Evolutionary conservation across 176 grass and related monocot genomes (phyloP).

Genomic region (Triticum timopheevii): DNA sequence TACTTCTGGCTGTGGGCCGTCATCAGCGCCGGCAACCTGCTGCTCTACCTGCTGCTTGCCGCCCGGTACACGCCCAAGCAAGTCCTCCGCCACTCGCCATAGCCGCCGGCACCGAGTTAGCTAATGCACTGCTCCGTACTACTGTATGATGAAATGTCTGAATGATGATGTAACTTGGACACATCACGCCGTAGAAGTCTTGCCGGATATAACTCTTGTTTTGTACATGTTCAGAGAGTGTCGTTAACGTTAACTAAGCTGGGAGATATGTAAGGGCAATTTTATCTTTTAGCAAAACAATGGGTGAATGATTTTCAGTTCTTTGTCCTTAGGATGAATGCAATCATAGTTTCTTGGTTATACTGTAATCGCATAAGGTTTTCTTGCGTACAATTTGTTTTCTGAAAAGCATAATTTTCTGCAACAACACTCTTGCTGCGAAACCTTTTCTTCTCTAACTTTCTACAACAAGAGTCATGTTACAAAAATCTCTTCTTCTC

Average conservation of each 20-base stretch:
- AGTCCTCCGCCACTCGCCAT: neutral
- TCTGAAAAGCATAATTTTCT: no score
- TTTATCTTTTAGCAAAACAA: neutral
- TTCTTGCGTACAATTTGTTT: no score
- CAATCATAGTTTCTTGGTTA: neutral
- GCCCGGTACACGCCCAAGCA: slow-evolving; percentile 51
- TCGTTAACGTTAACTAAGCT: neutral
- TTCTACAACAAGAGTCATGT: no score
- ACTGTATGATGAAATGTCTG: neutral
- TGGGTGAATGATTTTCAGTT: neutral
- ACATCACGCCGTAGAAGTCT: neutral
- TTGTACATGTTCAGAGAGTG: neutral
- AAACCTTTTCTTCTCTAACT: no score
- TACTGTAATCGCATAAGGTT: no score
- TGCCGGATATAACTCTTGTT: neutral
- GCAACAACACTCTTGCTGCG: no score
- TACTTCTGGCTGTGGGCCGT: slow-evolving; percentile 54
- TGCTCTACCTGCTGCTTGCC: slow-evolving; percentile 39
- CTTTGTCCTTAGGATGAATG: neutral
- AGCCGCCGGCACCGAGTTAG: neutral
- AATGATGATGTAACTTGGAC: neutral
- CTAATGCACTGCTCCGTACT: neutral
- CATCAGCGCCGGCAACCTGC: slow-evolving; percentile 39
- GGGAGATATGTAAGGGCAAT: neutral
- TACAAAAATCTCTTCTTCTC: no score